Evolutionary conservation across 345 rosid genomes (phyloP), one percentile per base, ranked within the genome.

Genomic region (Salix exigua): DNA sequence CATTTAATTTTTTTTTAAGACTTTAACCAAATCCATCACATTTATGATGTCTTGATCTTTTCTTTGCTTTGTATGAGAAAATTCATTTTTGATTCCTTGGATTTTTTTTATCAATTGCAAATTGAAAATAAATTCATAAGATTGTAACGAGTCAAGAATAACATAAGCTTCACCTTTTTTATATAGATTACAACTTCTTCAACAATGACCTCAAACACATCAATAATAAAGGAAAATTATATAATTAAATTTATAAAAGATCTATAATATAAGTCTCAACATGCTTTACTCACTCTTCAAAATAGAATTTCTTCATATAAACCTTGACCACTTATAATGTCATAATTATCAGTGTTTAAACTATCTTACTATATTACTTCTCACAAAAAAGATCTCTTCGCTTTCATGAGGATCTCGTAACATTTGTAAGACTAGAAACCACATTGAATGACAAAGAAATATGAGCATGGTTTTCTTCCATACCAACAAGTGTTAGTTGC

Each of bases 271-370:
- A 69, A 84, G 11, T 44, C 28, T 53, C 28, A 75, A 23, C 28
- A 6, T 5, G 77, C 75, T 48, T 72, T 61, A 35, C 13, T 17
- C 2, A 13, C 17, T 48, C 25, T 7, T 19, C 65, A 38, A 0
- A 80, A 9, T 37, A 42, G 6, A 60, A 42, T 64, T 26, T 75
- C 61, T 44, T 74, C 70, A 68, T 80, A 62, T 21, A 63, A 16
- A 1, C 65, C 0, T 1, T 33, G 44, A 3, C 58, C 16, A 7
- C 30, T 74, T 4, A 6, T 1, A 25, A 76, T 18, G 4, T 72
- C 40, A 66, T 30, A n/a, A 26, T 30, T 65, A 10, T 42, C 7
- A 28, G 5, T 37, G 65, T 19, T 75, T 55, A 67, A 18, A 23
- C 31, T 21, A 73, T 16, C 17, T 68, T 68, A 2, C 1, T 31